Evolutionary conservation across 2,329 filamentous ascomycete species (phyloP), one percentile per base, ranked within the genome.

Genomic region (Penicillium oxalicum): DNA sequence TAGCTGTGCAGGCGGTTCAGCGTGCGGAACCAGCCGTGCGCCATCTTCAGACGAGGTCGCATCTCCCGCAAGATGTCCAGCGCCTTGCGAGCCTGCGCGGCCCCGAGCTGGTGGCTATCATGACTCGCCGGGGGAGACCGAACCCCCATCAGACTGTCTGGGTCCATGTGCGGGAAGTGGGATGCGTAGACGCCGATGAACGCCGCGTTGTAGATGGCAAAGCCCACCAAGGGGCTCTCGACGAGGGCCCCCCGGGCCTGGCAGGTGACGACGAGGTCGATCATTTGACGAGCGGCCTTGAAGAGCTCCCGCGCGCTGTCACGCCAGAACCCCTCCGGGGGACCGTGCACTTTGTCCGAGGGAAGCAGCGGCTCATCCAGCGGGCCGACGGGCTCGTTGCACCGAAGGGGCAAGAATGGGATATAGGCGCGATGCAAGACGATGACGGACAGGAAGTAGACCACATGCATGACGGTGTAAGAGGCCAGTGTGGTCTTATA

Each of bases 91-190:
- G 64, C 59, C 45, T 71, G 67, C 12, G 54, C 50, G 28, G 64
- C 63, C 9, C 66, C 67, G n/a, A 50, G 49, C 35, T 62, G 61
- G 12, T 61, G 56, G 35, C 61, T 58, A 43, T 65, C 59, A 33
- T 60, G 58, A 26, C 53, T 50, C 4, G 59, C 49, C 2, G 58
- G 57, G 4, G 56, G 56, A 3, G 60, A 55, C 29, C 63, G 66
- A 1, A 59, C 49, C 4, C 72, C 71, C 58, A 80, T 63, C 47
- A 70, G 71, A 8, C 73, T 72, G 7, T 77, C 71, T 0, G 73
- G 70, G 49, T 81, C 78, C 77, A 81, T 79, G 57, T 75, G 73
- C 1, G 74, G 72, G 50, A 80, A 81, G 56, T 77, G 76, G 32
- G 73, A 70, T 29, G 74, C 75, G 58, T 81, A 81, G 7, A 79